Evolutionary conservation across 257 asterid species (phyloP), one percentile per base, ranked within the genome.

Genomic region (Echium plantagineum): DNA sequence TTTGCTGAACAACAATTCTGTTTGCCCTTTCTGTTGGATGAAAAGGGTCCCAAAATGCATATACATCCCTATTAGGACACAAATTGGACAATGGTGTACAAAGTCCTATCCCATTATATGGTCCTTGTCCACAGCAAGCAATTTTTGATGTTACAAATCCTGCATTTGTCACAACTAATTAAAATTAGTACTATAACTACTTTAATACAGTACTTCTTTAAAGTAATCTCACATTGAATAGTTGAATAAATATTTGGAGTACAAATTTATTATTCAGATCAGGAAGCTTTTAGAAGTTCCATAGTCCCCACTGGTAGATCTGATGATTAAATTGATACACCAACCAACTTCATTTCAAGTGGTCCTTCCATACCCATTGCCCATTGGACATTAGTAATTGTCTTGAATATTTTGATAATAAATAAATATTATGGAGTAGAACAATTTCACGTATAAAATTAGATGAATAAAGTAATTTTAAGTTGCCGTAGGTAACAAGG

Each of bases 101-200:
- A 0, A 88, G 82, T 6, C 98, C 98, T 10, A 89, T 3, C 57
- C 98, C 98, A 38, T 91, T 91, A 64, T 76, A 86, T 9, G 90
- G 95, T 20, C 97, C 98, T 60, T 91, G 98, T 16, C 98, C 98
- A 62, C 97, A 91, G 52, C 98, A 91, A 57, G 98, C 98, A 16
- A 68, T 55, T 66, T 91, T 82, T 19, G 97, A 82, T 3, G 84
- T 83, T 19, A 21, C 72, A 59, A 89, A 89, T 57, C 96, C 96
- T 87, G 75, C 21, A 55, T 9, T 56, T 17, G 30, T 62, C 58
- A 74, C 60, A 20, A 5, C 32, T 26, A 57, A 49, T 31, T 26
- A 48, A 58, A 58, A 35, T 35, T 35, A 35, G 2, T 42, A 42
- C 17, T 35, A 7, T 35, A 12, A 35, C 32, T 28, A 28, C 32